Conservation (phyloP, 2,329 filamentous ascomycete species). For the Cordyceps cateniannulata region DNA sequence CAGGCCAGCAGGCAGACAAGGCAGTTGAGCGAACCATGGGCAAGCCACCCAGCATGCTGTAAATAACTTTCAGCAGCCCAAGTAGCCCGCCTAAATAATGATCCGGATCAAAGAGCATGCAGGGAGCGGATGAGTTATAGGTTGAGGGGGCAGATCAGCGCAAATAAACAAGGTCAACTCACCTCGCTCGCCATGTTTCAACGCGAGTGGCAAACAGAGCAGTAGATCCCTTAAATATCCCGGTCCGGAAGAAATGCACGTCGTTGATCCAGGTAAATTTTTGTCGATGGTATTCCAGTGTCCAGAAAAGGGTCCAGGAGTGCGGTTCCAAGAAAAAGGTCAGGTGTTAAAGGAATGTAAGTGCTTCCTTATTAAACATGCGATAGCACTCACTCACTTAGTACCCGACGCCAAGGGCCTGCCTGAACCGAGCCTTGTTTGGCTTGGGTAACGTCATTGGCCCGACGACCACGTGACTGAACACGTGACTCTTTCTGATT, state of each 20-base stretch:
- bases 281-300: background rate
- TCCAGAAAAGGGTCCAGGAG: background rate
- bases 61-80: background rate
- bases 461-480: background rate
- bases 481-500: background rate
- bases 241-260: background rate
- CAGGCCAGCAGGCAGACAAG: background rate
- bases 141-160: background rate
- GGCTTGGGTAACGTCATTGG: background rate
- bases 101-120: background rate
- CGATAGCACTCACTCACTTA: no score
- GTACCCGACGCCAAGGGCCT: background rate
- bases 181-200: slow-evolving; percentile 11
- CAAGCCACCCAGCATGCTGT: background rate
- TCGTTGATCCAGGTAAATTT: background rate
- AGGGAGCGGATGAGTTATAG: background rate
- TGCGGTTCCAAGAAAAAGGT: background rate
- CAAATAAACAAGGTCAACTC: background rate
- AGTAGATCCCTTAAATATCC: background rate
- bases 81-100: background rate
- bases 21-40: background rate
- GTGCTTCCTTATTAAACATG: background rate
- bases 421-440: background rate
- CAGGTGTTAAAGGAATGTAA: background rate
- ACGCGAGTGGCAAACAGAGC: background rate